phyloP scores from a whole-genome alignment of 108 stramenopile genomes.

The Cyclotella choctawhatcheeana region DNA sequence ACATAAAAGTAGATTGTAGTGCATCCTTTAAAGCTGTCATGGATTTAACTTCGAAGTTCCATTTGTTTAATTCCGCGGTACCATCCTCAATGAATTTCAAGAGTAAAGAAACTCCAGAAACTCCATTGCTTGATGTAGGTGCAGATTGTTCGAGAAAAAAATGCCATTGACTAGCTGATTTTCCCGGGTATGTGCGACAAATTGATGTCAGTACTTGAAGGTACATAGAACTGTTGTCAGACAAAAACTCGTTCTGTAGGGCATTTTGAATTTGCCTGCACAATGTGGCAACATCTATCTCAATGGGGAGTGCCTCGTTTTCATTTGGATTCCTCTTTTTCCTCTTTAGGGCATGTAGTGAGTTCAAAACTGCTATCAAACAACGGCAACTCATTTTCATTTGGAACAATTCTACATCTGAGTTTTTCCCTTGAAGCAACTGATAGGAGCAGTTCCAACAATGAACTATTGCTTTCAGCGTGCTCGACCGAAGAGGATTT shows the following conservation, averaged over 20 bases:
- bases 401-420: not conserved
- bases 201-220: conserved; percentile 32
- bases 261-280: conserved; percentile 36
- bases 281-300: conserved; percentile 36
- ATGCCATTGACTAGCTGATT: conserved; percentile 50
- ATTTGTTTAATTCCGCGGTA: conserved; percentile 6
- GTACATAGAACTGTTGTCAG: conserved; percentile 10
- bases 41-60: conserved; percentile 6
- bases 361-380: conserved; percentile 30
- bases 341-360: conserved; percentile 34
- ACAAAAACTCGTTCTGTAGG: conserved; percentile 24
- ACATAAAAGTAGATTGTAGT: conserved; percentile 19
- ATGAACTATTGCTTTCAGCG: conserved; percentile 39
- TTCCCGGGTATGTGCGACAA: conserved; percentile 34
- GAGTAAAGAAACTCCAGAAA: conserved; percentile 1
- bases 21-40: conserved; percentile 30
- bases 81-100: conserved; percentile 37
- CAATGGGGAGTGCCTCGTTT: not conserved
- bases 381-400: conserved; percentile 23
- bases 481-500: conserved; percentile 62
- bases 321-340: conserved; percentile 16
- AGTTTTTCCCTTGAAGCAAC: conserved; percentile 18
- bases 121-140: not conserved
- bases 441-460: conserved; percentile 40
- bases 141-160: conserved; percentile 49